A percentile compares a stretch with the other conserved stretches of the same genome.
phyloP scores from a whole-genome alignment of 2,329 filamentous ascomycete genomes.

The Xylaria sp. region DNA sequence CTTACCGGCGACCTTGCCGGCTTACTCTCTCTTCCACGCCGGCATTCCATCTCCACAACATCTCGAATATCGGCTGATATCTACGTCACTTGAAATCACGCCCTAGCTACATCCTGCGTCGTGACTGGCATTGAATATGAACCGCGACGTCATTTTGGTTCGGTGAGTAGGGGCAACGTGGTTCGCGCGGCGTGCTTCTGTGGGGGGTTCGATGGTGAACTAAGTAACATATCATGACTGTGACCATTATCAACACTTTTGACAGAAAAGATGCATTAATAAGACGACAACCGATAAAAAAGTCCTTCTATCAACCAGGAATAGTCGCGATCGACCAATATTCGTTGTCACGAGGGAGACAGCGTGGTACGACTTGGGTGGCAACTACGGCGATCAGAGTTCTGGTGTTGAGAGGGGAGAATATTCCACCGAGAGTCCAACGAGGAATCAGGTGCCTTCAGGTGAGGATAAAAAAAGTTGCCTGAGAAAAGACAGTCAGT shows the following conservation, averaged over 20 bases:
- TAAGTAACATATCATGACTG: slow-evolving; percentile 15
- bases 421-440: slow-evolving; percentile 38
- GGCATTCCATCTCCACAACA: slow-evolving; percentile 10
- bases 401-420: slow-evolving; percentile 27
- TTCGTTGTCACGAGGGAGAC: slow-evolving; percentile 40
- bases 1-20: slow-evolving; percentile 8
- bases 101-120: slow-evolving; percentile 8
- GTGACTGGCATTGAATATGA: slow-evolving; percentile 35
- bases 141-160: slow-evolving; percentile 26
- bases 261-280: slow-evolving; percentile 16
- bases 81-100: slow-evolving; percentile 15
- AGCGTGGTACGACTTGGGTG: slow-evolving; percentile 37
- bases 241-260: slow-evolving; percentile 22
- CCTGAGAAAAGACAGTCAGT: slow-evolving; percentile 20
- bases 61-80: slow-evolving; percentile 15
- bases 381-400: slow-evolving; percentile 36
- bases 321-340: slow-evolving; percentile 41
- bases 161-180: slow-evolving; percentile 31
- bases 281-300: slow-evolving; percentile 29
- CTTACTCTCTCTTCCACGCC: slow-evolving; percentile 12
- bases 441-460: slow-evolving; percentile 30
- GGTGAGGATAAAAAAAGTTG: slow-evolving; percentile 22
- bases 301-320: slow-evolving; percentile 27
- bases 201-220: slow-evolving; percentile 6
- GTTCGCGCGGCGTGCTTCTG: slow-evolving; percentile 6